These are phyloP conservation scores for Collybiopsis luxurians DNA, from an alignment of 768 basidiomycete genomes.

Conservation along the genomic window DNA sequence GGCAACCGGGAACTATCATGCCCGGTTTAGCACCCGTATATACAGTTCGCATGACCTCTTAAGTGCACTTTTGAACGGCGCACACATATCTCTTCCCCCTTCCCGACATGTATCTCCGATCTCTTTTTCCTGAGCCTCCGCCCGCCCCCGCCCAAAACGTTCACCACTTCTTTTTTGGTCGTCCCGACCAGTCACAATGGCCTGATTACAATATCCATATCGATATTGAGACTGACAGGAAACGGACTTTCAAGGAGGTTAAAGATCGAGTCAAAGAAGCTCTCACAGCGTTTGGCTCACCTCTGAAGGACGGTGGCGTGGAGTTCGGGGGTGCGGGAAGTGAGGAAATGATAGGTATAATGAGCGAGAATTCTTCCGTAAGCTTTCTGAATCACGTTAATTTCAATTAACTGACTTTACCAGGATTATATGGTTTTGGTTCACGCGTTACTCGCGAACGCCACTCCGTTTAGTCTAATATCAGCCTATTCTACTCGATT, in stretches of 20 bases:
- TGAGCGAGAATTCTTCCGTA: constrained; percentile 70
- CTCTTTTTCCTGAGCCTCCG: constrained; percentile 54
- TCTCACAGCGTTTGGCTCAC: constrained; percentile 54
- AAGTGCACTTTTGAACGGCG: too few species aligned
- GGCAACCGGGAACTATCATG: too few species aligned
- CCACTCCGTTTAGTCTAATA: constrained; percentile 52
- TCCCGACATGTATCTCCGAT: constrained; percentile 51
- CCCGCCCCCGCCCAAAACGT: constrained; percentile 48
- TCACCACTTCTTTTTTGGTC: constrained; percentile 51
- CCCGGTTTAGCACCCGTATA: too few species aligned
- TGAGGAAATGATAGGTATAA: constrained; percentile 61
- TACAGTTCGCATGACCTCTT: too few species aligned
- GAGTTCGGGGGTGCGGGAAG: constrained; percentile 43
- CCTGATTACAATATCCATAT: constrained; percentile 55
- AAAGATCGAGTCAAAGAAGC: constrained; percentile 48
- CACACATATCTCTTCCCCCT: background rate
- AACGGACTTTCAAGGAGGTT: constrained; percentile 46
- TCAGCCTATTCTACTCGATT: constrained; percentile 54
- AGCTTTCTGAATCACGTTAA: constrained; percentile 16
- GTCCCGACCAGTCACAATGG: constrained; percentile 54
- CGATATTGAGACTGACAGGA: constrained; percentile 49
- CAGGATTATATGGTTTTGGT: constrained; percentile 57
- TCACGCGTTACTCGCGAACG: constrained; percentile 44
- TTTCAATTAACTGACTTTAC: background rate
- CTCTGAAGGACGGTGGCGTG: constrained; percentile 50